Conservation (phyloP, 2,329 filamentous ascomycete genomes). For the Macroventuria anomochaeta region DNA sequence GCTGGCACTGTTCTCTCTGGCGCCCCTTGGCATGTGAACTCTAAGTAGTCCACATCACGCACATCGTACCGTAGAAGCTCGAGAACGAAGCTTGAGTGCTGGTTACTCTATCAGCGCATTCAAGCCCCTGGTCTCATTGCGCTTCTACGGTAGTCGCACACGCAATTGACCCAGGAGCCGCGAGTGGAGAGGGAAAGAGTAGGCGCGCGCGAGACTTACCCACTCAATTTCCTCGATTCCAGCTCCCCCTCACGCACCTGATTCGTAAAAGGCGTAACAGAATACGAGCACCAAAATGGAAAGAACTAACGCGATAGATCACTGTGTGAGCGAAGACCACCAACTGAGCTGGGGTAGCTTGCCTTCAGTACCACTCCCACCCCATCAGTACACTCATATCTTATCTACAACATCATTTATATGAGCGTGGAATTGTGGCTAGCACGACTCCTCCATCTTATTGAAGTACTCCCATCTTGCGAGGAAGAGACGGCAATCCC, state of each 20-base stretch:
- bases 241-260: neutral
- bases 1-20: neutral
- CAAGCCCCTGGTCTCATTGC: neutral
- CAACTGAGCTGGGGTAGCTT: neutral
- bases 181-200: neutral
- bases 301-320: neutral
- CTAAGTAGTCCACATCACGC: constrained; percentile 2
- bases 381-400: neutral
- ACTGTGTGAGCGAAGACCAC: neutral
- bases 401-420: neutral
- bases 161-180: neutral
- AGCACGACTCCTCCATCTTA: neutral
- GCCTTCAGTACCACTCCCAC: neutral
- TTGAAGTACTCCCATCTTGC: too few species aligned
- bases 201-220: neutral
- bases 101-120: neutral
- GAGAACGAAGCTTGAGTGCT: constrained; percentile 4
- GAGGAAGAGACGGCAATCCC: neutral
- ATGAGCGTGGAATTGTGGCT: neutral
- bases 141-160: neutral
- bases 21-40: constrained; percentile 2
- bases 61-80: constrained; percentile 3
- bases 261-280: neutral
- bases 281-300: neutral
- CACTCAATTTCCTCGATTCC: constrained; percentile 2